Evolutionary conservation across 1,284 basidiomycete species (phyloP).

Genomic region (Neolentinus lepideus): DNA sequence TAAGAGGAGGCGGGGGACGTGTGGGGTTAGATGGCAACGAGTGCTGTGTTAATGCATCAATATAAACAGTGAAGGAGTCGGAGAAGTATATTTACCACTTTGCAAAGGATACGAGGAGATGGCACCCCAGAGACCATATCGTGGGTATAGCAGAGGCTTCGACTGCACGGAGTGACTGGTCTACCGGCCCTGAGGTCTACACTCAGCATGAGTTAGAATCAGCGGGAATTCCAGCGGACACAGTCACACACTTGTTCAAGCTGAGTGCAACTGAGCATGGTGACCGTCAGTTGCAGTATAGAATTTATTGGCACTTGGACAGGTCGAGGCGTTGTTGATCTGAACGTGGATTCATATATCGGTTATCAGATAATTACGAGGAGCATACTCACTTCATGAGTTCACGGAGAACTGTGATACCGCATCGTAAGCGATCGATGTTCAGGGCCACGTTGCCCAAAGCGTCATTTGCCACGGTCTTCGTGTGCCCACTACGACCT

Average conservation of each 20-base stretch:
- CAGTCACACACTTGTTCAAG: conserved; percentile 37
- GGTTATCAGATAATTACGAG: not conserved
- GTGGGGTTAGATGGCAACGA: conserved; percentile 43
- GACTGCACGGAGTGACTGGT: conserved; percentile 41
- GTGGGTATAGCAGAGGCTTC: conserved; percentile 47
- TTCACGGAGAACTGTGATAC: conserved; percentile 41
- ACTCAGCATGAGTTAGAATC: too few species aligned
- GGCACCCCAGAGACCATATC: conserved; percentile 47
- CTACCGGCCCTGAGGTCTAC: conserved; percentile 43
- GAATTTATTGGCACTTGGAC: conserved; percentile 69
- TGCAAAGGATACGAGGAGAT: conserved; percentile 39
- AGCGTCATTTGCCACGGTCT: conserved; percentile 25
- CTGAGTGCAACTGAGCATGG: conserved; percentile 49
- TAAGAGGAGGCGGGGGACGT: conserved; percentile 39
- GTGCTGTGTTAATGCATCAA: conserved; percentile 30
- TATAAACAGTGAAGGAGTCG: conserved; percentile 6
- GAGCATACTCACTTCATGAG: conserved; percentile 50
- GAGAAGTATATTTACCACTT: conserved; percentile 33
- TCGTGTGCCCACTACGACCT: not conserved
- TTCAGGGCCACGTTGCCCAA: conserved; percentile 41
- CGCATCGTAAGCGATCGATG: conserved; percentile 51
- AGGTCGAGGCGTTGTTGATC: conserved; percentile 54
- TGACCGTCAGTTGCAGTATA: conserved; percentile 41
- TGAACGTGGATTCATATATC: conserved; percentile 19
- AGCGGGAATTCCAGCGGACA: too few species aligned